These are phyloP conservation scores for Pulicaria dysenterica DNA, from an alignment of 129 eudicot genomes.

Conservation along the genomic window DNA sequence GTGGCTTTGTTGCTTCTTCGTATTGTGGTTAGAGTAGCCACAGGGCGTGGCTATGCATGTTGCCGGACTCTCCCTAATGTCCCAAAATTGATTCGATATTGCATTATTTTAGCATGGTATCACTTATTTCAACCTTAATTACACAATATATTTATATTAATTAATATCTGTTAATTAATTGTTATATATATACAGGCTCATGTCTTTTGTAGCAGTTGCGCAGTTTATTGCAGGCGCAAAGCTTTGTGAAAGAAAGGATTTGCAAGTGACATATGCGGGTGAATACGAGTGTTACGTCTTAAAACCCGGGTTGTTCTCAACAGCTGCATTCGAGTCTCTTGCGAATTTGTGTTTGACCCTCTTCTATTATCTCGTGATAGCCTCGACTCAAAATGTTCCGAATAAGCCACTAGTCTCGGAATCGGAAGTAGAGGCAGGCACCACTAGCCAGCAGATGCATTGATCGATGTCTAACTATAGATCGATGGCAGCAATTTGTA, in stretches of 20 bases:
- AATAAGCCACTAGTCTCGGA: neutral
- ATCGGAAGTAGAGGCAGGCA: slow-evolving; percentile 29
- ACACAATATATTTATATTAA: neutral
- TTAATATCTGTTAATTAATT: no score
- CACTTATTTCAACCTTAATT: neutral
- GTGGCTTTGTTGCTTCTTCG: slow-evolving; percentile 30
- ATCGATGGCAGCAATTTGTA: no score
- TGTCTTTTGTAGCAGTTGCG: slow-evolving; percentile 25
- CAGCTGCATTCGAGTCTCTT: slow-evolving; percentile 29
- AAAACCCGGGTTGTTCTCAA: slow-evolving; percentile 21
- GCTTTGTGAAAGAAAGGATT: slow-evolving; percentile 2
- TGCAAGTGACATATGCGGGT: neutral
- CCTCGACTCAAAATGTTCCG: slow-evolving; percentile 23
- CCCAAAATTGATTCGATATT: slow-evolving; percentile 35
- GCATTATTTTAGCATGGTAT: slow-evolving; percentile 26
- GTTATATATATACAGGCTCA: slow-evolving; percentile 18
- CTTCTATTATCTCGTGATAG: slow-evolving; percentile 34
- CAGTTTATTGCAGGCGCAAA: slow-evolving; percentile 33
- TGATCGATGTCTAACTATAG: neutral
- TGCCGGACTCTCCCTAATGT: slow-evolving; percentile 17
- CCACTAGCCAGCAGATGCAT: neutral
- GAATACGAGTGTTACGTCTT: slow-evolving; percentile 10
- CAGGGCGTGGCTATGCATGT: slow-evolving; percentile 31
- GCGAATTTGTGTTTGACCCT: slow-evolving; percentile 23
- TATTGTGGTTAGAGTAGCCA: slow-evolving; percentile 32